Evolutionary conservation across 2,329 filamentous ascomycete species (phyloP), one percentile per base, ranked within the genome.

Genomic region (Colletotrichum destructivum): DNA sequence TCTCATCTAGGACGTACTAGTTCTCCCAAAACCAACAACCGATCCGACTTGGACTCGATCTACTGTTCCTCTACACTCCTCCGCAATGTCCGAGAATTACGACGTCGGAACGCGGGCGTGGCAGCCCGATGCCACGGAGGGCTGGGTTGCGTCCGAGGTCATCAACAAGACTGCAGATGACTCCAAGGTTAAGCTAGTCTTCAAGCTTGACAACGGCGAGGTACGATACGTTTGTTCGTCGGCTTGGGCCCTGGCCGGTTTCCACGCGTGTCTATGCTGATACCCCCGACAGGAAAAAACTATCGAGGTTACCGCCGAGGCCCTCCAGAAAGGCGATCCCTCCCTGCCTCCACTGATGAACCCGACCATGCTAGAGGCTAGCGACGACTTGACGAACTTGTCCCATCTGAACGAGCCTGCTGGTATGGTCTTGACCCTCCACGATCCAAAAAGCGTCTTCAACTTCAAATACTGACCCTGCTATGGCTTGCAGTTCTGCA

Each of bases 371-470:
- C 93, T 99, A 76, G 96, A 99, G 88, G 96, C 96, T 77, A 98
- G 95, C 85, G 96, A 99, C 84, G 96, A 99, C 83, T 85, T 99
- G 78, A 99, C 96, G 75, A 98, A 98, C 82, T 84, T 99, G 76
- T 99, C 96, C 77, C 95, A 99, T 90, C 86, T 99, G 74, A 99
- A 99, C 85, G 96, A 99, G 83, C 96, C 96, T 80, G 96, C 96
- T 82, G 95, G 95, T 97, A 91, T 62, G 78, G 38, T 38, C 46
- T 60, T 35, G 12, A 46, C 21, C 4, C 31, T 52, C 54, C 35
- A 38, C 61, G 21, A 57, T 23, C n/a, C 13, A 57, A 18, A 15
- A 44, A 59, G 38, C 18, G 18, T 57, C 21, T 13, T 61, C 52
- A 13, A 15, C 15, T 35, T 7, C n/a, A 8, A 16, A 18, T 66